Base-by-base conservation (phyloP, 768 basidiomycete species). In the Lactarius pseudohatsudake region DNA sequence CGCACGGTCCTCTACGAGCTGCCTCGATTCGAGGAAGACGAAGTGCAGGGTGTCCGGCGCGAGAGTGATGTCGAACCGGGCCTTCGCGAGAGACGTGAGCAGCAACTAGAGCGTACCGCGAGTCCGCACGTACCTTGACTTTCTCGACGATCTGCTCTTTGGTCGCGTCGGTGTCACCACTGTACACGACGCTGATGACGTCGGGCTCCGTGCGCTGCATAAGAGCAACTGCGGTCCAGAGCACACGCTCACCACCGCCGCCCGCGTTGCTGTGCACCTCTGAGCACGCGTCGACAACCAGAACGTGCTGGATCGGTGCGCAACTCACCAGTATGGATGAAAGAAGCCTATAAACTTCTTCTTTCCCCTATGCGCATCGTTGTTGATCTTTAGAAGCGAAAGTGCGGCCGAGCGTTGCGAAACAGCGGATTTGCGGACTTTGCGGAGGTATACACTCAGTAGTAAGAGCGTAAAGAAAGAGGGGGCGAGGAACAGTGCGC, bases 161-260 rank as follows among this genome's bases (percentile, higher is more conserved):
- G 3, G 87, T 84, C 2, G 86, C 86, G 65, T 91, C 90, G 16
- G 79, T 77, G 74, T 99, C 96, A 5, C 96, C 96, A 36, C 88
- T 94, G 76, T 98, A 99, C 36, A 99, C 86, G 30, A 95, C 83
- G 62, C 81, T 88, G 41, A 96, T 74, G 10, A 89, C 75, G 64
- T 90, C 79, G 4, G 82, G 83, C 65, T 90, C 83, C 20, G 82
- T 80, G 26, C 84, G 81, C 72, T 97, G 95, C 61, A 92, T 79
- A 66, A 86, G 83, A 0, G 88, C 83, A 38, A 98, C 83, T 1
- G 94, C 96, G 0, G 91, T 89, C 95, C 96, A 98, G 0, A 99
- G 78, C 1, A 99, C 97, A 1, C 95, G 86, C 76, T 98, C 96
- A 1, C 97, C 96, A 32, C 96, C 97, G 13, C 96, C 96, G 0